These are phyloP conservation scores for Climacium dendroides DNA, from an alignment of 225 moss, liverwort and hornwort genomes.

Conservation along the genomic window DNA sequence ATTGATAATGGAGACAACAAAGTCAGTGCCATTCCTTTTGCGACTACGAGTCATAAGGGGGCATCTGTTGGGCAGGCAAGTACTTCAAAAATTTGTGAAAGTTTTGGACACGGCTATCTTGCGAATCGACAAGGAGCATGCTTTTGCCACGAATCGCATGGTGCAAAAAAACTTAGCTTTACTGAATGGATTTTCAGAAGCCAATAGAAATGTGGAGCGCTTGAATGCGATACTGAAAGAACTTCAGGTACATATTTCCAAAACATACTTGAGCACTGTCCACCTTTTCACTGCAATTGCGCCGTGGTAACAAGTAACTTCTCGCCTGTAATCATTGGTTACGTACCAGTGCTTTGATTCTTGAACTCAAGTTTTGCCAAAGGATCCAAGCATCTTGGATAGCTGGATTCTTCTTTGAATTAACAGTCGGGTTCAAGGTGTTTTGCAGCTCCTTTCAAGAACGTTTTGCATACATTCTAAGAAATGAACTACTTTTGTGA, in stretches of 20 bases:
- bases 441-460: background rate
- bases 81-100: conserved; percentile 57
- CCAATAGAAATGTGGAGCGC: conserved; percentile 54
- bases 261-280: background rate
- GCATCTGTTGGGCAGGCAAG: conserved; percentile 29
- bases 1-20: background rate
- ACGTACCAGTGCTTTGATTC: background rate
- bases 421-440: background rate
- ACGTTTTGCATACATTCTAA: too few species aligned
- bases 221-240: conserved; percentile 66
- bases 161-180: conserved; percentile 63
- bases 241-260: conserved; percentile 42
- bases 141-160: conserved; percentile 33
- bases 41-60: background rate
- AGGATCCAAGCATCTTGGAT: background rate
- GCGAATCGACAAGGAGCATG: conserved; percentile 51
- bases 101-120: conserved; percentile 48
- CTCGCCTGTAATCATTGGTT: background rate
- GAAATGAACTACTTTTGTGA: background rate
- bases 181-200: conserved; percentile 28
- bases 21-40: background rate
- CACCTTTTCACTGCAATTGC: background rate
- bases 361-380: background rate
- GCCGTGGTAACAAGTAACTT: background rate
- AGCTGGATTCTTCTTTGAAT: background rate